A percentile compares a stretch with the other conserved stretches of the same genome.
Conservation (phyloP, 805 yeast species). For the Schwanniomyces occidentalis region DNA sequence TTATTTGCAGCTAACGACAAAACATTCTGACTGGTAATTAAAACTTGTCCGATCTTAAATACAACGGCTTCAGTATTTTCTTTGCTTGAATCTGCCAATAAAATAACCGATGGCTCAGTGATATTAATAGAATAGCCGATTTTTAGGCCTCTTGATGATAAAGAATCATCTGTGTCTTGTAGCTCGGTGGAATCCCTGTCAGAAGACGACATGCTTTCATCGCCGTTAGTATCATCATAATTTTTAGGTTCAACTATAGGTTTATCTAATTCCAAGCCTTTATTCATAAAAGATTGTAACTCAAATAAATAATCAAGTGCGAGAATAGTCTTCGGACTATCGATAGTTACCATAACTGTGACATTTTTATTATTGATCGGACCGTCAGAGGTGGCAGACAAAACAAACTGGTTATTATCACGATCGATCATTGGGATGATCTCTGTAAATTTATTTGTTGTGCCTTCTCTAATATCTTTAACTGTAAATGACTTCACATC, state of each 20-base stretch:
- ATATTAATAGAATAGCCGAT: slow-evolving; percentile 65
- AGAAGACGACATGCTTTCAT: neutral
- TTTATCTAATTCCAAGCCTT: slow-evolving; percentile 37
- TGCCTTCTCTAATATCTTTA: slow-evolving; percentile 64
- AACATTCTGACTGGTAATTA: slow-evolving; percentile 67
- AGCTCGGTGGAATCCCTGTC: slow-evolving; percentile 1
- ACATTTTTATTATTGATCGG: slow-evolving; percentile 38
- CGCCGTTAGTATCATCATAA: slow-evolving; percentile 15
- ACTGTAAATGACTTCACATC: slow-evolving; percentile 73
- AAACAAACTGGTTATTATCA: slow-evolving; percentile 70
- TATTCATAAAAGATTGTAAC: slow-evolving; percentile 61
- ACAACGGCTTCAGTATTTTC: slow-evolving; percentile 83
- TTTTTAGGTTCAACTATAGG: slow-evolving; percentile 10
- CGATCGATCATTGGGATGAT: slow-evolving; percentile 71
- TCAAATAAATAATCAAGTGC: slow-evolving; percentile 88
- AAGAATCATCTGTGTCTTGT: slow-evolving; percentile 11
- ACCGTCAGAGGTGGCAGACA: slow-evolving; percentile 48
- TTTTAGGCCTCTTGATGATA: too few species aligned
- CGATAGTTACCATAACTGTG: slow-evolving; percentile 60
- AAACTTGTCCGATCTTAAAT: slow-evolving; percentile 78
- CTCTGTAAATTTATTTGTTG: slow-evolving; percentile 72
- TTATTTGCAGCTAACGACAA: slow-evolving; percentile 68
- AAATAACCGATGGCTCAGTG: slow-evolving; percentile 71
- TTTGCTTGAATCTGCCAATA: slow-evolving; percentile 76
- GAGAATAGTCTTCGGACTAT: slow-evolving; percentile 75